These are phyloP conservation scores for Trametes sp. DNA, from an alignment of 1,284 basidiomycete genomes.

Conservation along the genomic window DNA sequence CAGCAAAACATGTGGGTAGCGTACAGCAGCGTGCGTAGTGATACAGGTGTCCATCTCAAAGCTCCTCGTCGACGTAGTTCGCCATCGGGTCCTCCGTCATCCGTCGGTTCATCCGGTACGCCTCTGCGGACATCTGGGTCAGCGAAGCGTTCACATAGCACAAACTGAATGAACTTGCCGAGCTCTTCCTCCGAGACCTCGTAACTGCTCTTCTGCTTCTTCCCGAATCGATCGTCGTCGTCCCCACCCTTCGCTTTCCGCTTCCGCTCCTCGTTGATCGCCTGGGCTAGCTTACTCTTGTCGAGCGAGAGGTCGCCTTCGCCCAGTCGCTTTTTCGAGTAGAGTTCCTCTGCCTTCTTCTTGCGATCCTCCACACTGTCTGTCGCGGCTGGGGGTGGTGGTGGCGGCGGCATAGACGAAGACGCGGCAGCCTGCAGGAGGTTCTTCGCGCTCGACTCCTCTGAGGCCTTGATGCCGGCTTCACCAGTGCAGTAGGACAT, in stretches of 20 bases:
- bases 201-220: constrained; percentile 60
- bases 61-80: constrained; percentile 74
- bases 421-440: constrained; percentile 55
- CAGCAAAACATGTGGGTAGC: constrained; percentile 28
- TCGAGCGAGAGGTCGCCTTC: constrained; percentile 81
- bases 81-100: constrained; percentile 89
- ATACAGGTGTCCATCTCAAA: constrained; percentile 36
- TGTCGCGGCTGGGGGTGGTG: constrained; percentile 29
- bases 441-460: constrained; percentile 73
- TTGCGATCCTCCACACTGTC: constrained; percentile 45
- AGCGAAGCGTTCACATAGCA: constrained; percentile 8
- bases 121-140: constrained; percentile 60
- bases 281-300: constrained; percentile 70
- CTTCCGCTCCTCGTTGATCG: constrained; percentile 84
- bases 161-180: constrained; percentile 58
- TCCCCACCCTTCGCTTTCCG: constrained; percentile 70
- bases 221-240: constrained; percentile 59
- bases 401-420: constrained; percentile 32
- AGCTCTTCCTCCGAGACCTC: constrained; percentile 95
- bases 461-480: constrained; percentile 84
- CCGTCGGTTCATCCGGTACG: constrained; percentile 78
- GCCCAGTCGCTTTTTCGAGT: constrained; percentile 73
- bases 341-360: constrained; percentile 64
- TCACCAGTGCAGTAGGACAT: constrained; percentile 93
- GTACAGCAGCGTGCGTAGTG: constrained; percentile 27